Evolutionary conservation across 352 stramenopile species (phyloP).

Genomic region (Phytopythium aichiense): DNA sequence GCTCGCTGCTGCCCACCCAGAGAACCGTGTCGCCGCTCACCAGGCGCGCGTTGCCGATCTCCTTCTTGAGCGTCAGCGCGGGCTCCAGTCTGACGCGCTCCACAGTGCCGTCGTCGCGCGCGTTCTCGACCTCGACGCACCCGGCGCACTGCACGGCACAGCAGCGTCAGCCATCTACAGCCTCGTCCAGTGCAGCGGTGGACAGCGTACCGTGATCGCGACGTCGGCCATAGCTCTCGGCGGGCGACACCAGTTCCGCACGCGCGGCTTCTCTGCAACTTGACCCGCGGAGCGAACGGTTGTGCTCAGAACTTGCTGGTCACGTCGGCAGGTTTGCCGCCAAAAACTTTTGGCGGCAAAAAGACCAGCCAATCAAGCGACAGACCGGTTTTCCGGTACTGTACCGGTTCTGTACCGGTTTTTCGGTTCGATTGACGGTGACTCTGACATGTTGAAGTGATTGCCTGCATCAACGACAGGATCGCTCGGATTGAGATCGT

Average conservation of each 20-base stretch:
- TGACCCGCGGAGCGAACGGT: not conserved
- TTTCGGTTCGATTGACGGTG: not conserved
- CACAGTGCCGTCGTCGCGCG: conserved; percentile 35
- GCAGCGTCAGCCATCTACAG: not conserved
- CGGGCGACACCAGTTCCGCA: not conserved
- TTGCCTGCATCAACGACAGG: too few species aligned
- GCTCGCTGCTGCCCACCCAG: conserved; percentile 50
- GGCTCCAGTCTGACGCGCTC: conserved; percentile 29
- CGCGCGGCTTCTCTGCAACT: not conserved
- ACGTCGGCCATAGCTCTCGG: conserved; percentile 21
- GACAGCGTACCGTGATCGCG: conserved; percentile 11
- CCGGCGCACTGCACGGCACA: conserved; percentile 36
- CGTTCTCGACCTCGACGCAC: conserved; percentile 53
- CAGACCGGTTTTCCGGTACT: not conserved
- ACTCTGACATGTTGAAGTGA: not conserved
- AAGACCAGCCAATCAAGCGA: not conserved
- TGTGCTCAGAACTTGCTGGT: conserved; percentile 8
- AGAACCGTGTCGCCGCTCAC: conserved; percentile 68
- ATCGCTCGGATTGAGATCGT: too few species aligned
- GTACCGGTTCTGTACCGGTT: not conserved
- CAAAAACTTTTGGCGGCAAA: conserved; percentile 34
- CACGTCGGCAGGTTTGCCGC: not conserved
- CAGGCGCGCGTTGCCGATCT: conserved; percentile 74
- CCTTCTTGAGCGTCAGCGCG: conserved; percentile 63
- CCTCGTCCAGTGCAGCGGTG: too few species aligned